phyloP scores from a whole-genome alignment of 1,284 basidiomycete genomes.

The Ceratobasidium theobromae region DNA sequence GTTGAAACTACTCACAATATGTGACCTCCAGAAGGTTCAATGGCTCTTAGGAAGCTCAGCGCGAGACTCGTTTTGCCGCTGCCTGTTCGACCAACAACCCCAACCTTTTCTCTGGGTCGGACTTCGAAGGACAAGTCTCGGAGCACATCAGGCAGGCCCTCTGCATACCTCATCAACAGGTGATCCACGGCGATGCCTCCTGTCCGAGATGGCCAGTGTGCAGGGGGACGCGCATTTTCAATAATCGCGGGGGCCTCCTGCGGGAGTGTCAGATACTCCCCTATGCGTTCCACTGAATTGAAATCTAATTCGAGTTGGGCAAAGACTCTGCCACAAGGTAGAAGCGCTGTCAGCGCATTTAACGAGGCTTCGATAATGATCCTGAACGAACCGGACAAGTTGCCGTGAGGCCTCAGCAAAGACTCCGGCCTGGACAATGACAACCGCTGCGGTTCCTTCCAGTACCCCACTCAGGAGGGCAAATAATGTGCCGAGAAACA shows the following conservation, averaged over 20 bases:
- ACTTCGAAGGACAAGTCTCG: conserved; percentile 69
- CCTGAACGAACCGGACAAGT: conserved; percentile 46
- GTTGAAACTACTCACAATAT: conserved; percentile 56
- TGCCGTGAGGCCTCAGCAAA: conserved; percentile 69
- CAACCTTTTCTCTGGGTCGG: conserved; percentile 74
- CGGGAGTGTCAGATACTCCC: conserved; percentile 75
- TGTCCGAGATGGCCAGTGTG: conserved; percentile 72
- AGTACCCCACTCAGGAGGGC: conserved; percentile 66
- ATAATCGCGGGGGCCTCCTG: conserved; percentile 76
- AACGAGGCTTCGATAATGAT: background rate
- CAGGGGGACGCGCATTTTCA: conserved; percentile 59
- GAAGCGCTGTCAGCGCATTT: background rate
- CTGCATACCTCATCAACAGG: conserved; percentile 71
- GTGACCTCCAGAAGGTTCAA: conserved; percentile 70
- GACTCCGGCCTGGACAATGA: conserved; percentile 71
- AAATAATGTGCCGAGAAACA: conserved; percentile 72
- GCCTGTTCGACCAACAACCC: conserved; percentile 50
- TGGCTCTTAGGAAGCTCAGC: conserved; percentile 74
- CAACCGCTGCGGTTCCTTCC: conserved; percentile 75
- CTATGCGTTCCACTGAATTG: conserved; percentile 74
- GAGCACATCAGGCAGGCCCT: conserved; percentile 71
- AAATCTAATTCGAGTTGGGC: conserved; percentile 69
- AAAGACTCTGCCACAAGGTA: conserved; percentile 34
- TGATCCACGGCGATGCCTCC: conserved; percentile 55
- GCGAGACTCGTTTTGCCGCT: conserved; percentile 72